phyloP scores from a whole-genome alignment of 2,329 filamentous ascomycete species.

The Fusarium tjaetaba region DNA sequence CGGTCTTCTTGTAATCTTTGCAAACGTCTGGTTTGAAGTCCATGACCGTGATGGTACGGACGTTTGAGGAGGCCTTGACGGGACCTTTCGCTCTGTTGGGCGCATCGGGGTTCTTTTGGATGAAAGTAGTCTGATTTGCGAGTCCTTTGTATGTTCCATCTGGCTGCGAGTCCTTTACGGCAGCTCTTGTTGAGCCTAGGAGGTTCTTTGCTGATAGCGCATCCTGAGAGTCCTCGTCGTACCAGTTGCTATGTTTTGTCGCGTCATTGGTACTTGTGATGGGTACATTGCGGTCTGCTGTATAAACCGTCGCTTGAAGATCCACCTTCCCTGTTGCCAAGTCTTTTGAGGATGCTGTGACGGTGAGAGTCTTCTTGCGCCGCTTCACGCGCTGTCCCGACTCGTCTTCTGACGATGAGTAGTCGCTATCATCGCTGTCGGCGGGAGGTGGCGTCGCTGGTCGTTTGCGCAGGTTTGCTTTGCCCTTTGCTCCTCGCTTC shows the following conservation, averaged over 20 bases:
- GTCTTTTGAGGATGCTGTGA: conserved; percentile 72
- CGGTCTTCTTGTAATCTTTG: conserved; percentile 84
- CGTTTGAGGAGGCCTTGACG: conserved; percentile 86
- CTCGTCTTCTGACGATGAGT: conserved; percentile 80
- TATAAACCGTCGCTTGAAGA: conserved; percentile 63
- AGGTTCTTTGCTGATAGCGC: conserved; percentile 62
- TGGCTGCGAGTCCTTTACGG: conserved; percentile 48
- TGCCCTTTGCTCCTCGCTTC: conserved; percentile 81
- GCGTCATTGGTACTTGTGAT: conserved; percentile 82
- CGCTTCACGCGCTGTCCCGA: conserved; percentile 82
- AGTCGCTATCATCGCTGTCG: conserved; percentile 68
- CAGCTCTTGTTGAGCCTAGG: conserved; percentile 64
- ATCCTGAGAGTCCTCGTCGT: conserved; percentile 74
- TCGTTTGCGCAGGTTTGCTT: conserved; percentile 82
- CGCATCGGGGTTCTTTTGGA: conserved; percentile 83
- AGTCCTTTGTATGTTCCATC: conserved; percentile 82
- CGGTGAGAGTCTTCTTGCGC: conserved; percentile 72
- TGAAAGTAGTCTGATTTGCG: conserved; percentile 77
- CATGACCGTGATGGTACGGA: conserved; percentile 88
- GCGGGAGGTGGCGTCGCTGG: conserved; percentile 80
- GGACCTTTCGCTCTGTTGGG: conserved; percentile 79
- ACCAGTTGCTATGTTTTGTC: conserved; percentile 90
- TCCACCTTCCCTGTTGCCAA: conserved; percentile 49
- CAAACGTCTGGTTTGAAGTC: conserved; percentile 95
- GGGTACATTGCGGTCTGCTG: conserved; percentile 69